Base-by-base conservation (phyloP, 495 filamentous ascomycete genomes). In the Daldinia caldariorum region DNA sequence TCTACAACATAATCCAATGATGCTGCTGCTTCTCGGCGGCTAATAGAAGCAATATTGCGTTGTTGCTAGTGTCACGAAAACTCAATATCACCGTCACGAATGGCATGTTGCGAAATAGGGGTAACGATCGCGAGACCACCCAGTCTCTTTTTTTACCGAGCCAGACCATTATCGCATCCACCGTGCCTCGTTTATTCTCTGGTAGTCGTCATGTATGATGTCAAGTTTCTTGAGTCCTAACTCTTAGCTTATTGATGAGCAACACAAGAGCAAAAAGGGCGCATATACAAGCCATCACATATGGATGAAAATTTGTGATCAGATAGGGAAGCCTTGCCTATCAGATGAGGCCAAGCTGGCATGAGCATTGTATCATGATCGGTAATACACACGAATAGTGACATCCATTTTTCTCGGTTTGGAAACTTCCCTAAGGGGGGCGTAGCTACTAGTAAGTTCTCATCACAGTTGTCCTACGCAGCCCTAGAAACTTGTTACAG, bases 401-500 rank as follows among this genome's bases (percentile, higher is more conserved):
- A 57, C 18, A 66, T 61, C 7, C 49, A 61, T 59, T 39, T 6
- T 45, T 45, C 43, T 47, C 20, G 62, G 53, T 59, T 49, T 63
- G 32, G 54, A 39, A 34, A 63, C 34, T 31, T 49, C 39, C 37
- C 58, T 22, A 49, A 55, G 26, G 61, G 60, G 61, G 69, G 26
- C 31, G 18, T 47, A 35, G 55, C 34, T 43, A 58, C 26, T 26
- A 26, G 26, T 26, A 26, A 26, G 49, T 35, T 60, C 10, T 4
- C 38, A 47, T 63, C 63, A 50, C 64, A 41, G 41, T 35, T 34
- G 54, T 72, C 22, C 37, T 57, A 43, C 56, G 55, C n/a, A 34
- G 43, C 32, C 62, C 58, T 37, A 59, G 38, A 50, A 47, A 54
- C 61, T 47, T 38, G 59, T 63, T 60, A 58, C 64, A 64, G 50